Conservation (phyloP, 768 basidiomycete species). For the Rhizopogon vesiculosus region DNA sequence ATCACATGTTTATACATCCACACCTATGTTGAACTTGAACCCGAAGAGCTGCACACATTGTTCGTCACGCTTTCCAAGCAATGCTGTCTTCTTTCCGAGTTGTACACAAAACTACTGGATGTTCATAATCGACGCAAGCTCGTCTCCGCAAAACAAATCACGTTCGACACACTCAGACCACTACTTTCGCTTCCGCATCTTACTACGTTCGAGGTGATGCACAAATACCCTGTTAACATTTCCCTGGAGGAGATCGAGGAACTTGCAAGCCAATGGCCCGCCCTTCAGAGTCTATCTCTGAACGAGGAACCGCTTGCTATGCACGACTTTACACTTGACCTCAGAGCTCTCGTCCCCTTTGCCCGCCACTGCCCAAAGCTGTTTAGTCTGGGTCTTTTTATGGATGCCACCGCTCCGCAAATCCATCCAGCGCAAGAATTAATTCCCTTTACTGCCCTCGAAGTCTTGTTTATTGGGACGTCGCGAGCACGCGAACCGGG, state of each 20-base stretch:
- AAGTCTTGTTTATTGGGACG: conserved; percentile 41
- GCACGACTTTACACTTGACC: conserved; percentile 23
- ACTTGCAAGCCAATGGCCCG: conserved; percentile 41
- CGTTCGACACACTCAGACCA: conserved; percentile 32
- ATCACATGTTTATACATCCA: conserved; percentile 50
- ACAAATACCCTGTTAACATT: conserved; percentile 28
- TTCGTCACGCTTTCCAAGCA: conserved; percentile 41
- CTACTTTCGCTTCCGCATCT: conserved; percentile 28
- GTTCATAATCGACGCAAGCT: conserved; percentile 8
- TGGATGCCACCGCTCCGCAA: conserved; percentile 27
- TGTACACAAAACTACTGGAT: conserved; percentile 34
- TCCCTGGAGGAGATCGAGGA: conserved; percentile 38
- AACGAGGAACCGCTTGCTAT: conserved; percentile 41
- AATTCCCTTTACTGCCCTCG: conserved; percentile 15
- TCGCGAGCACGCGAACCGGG: conserved; percentile 40
- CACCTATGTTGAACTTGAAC: conserved; percentile 38
- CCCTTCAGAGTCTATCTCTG: conserved; percentile 38
- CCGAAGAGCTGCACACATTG: conserved; percentile 36
- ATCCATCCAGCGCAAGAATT: conserved; percentile 8
- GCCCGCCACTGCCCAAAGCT: conserved; percentile 35
- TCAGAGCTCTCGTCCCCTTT: conserved; percentile 35
- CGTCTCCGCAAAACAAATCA: conserved; percentile 21
- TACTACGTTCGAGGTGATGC: conserved; percentile 27
- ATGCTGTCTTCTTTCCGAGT: conserved; percentile 40
- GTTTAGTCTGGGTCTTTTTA: conserved; percentile 30